Conservation (phyloP, 305 asterid genomes). For the Solanum aculeatissimum region DNA sequence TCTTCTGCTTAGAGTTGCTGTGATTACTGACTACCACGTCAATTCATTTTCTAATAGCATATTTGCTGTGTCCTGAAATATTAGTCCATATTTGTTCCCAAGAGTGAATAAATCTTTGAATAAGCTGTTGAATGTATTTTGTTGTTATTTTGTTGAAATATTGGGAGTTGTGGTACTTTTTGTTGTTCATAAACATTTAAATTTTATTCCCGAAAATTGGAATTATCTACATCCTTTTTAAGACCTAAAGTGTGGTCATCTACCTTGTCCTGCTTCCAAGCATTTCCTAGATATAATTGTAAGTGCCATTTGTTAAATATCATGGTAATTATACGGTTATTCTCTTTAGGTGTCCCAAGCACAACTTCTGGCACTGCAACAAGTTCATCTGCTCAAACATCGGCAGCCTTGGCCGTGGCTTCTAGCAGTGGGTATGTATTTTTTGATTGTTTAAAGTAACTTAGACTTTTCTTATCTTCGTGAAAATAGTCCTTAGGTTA, state of each 20-base stretch:
- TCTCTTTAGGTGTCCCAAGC: slow-evolving; percentile 25
- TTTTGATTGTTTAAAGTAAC: neutral
- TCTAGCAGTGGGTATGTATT: slow-evolving; percentile 59
- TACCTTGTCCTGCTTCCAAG: neutral
- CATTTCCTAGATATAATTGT: neutral
- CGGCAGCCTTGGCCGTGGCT: slow-evolving; percentile 46
- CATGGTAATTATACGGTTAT: neutral
- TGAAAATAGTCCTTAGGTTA: neutral
- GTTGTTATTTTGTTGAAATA: neutral
- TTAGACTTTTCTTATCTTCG: neutral
- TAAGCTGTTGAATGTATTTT: neutral
- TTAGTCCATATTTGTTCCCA: neutral
- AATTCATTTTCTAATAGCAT: neutral
- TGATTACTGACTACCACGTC: neutral
- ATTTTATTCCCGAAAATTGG: neutral
- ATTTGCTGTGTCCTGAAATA: neutral
- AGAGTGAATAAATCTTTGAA: neutral
- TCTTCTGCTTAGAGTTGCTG: neutral
- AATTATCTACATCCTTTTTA: neutral
- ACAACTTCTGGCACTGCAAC: slow-evolving; percentile 38
- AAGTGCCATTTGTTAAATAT: neutral
- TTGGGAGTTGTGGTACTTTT: neutral
- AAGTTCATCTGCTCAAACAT: slow-evolving; percentile 51
- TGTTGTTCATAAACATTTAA: neutral
- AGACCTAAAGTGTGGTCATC: neutral